phyloP scores from a whole-genome alignment of 306 rosid species.

The Dicorynia guianensis region DNA sequence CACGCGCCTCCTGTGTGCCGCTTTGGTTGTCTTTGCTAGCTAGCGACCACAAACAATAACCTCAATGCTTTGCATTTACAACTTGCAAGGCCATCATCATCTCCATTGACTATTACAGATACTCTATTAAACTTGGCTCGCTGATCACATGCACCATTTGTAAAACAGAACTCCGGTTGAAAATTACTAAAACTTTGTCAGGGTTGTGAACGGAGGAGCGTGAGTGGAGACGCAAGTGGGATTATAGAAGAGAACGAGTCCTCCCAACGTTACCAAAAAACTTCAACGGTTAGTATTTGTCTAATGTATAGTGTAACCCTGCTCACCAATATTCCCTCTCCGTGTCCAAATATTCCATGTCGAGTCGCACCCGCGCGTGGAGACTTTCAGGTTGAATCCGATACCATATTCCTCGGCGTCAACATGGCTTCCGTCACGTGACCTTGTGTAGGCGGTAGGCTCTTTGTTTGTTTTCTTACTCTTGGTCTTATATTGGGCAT shows the following conservation, averaged over 20 bases:
- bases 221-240: slow-evolving; percentile 38
- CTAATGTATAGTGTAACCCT: slow-evolving; percentile 47
- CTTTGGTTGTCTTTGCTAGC: neutral
- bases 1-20: neutral
- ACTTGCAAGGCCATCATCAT: neutral
- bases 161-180: neutral
- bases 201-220: neutral
- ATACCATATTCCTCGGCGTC: slow-evolving; percentile 72
- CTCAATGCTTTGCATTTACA: neutral
- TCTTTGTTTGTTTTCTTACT: slow-evolving; percentile 52
- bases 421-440: slow-evolving; percentile 81
- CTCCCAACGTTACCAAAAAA: slow-evolving; percentile 42
- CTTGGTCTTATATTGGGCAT: slow-evolving; percentile 33
- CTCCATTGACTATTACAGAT: too few species aligned
- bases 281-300: slow-evolving; percentile 66
- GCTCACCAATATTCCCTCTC: slow-evolving; percentile 91
- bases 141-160: too few species aligned
- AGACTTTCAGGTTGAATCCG: neutral
- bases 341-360: slow-evolving; percentile 82
- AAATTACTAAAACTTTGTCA: too few species aligned
- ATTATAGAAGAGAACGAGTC: slow-evolving; percentile 8
- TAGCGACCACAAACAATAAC: neutral
- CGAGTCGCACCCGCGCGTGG: slow-evolving; percentile 59
- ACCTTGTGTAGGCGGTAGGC: slow-evolving; percentile 55
- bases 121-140: too few species aligned